Evolutionary conservation across 768 basidiomycete genomes (phyloP).

Genomic region (Russula olivacea): DNA sequence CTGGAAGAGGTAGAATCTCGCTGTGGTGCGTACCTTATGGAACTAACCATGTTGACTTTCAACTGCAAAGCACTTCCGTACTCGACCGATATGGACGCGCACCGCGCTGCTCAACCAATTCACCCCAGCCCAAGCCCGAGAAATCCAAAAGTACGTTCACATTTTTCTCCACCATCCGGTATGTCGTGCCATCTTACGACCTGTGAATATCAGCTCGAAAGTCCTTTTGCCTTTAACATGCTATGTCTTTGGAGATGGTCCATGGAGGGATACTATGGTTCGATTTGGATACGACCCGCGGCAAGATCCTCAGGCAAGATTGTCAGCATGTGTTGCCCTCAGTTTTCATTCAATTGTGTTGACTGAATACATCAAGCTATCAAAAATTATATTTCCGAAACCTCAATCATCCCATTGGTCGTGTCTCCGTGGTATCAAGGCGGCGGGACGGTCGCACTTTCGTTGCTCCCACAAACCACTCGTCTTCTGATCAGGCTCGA

Average conservation of each 20-base stretch:
- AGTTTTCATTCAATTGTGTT: conserved; percentile 6
- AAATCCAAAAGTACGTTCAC: conserved; percentile 63
- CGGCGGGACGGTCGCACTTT: conserved; percentile 48
- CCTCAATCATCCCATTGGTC: conserved; percentile 70
- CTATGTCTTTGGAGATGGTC: conserved; percentile 91
- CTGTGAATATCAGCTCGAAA: conserved; percentile 55
- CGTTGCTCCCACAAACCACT: conserved; percentile 30
- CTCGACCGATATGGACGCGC: conserved; percentile 88
- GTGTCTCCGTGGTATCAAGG: conserved; percentile 69
- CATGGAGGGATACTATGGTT: conserved; percentile 86
- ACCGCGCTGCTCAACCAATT: conserved; percentile 81
- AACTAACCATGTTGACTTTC: not conserved
- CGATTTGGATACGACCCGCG: conserved; percentile 89
- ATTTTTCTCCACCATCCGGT: not conserved
- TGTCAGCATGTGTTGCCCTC: conserved; percentile 45
- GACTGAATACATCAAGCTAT: conserved; percentile 44
- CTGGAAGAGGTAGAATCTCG: conserved; percentile 45
- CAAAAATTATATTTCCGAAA: conserved; percentile 91
- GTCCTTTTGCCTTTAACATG: conserved; percentile 70
- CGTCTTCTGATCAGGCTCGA: conserved; percentile 32
- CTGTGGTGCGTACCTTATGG: not conserved
- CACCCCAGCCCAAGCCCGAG: conserved; percentile 54
- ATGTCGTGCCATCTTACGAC: not conserved
- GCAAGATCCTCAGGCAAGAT: conserved; percentile 58
- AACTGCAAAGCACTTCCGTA: conserved; percentile 50